Evolutionary conservation across 2,329 filamentous ascomycete genomes (phyloP).

Genomic region (Harringtonia lauricola): DNA sequence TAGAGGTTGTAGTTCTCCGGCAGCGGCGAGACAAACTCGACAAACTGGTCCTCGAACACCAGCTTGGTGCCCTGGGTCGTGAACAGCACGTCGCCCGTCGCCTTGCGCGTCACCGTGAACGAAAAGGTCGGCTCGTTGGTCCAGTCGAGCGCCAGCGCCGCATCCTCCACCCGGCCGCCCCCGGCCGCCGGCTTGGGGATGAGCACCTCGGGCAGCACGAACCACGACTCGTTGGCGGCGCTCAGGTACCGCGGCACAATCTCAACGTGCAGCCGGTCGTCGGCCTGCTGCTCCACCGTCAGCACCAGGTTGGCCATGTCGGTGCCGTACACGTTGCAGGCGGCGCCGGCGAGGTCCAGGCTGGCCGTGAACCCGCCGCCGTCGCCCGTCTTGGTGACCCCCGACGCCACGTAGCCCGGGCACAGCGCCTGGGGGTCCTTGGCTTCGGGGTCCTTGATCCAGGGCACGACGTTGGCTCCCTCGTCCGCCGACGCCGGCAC

Average conservation of each 20-base stretch:
- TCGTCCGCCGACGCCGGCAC: constrained; percentile 32
- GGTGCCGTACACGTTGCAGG: constrained; percentile 69
- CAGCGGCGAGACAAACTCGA: constrained; percentile 60
- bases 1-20: constrained; percentile 62
- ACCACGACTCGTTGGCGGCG: constrained; percentile 53
- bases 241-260: constrained; percentile 55
- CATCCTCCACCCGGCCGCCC: constrained; percentile 21
- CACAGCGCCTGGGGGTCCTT: constrained; percentile 53
- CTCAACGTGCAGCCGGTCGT: constrained; percentile 55
- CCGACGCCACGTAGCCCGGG: constrained; percentile 56
- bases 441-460: constrained; percentile 52
- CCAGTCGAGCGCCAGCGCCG: constrained; percentile 39
- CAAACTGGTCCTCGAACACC: constrained; percentile 69
- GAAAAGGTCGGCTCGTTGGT: constrained; percentile 38
- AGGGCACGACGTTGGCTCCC: constrained; percentile 43
- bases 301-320: constrained; percentile 59
- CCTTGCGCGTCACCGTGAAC: constrained; percentile 26
- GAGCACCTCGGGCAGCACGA: constrained; percentile 51
- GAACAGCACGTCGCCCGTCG: constrained; percentile 46
- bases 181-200: constrained; percentile 40
- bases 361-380: constrained; percentile 51
- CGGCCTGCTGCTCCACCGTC: constrained; percentile 38
- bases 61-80: constrained; percentile 56
- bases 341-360: constrained; percentile 54
- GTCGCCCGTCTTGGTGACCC: constrained; percentile 28